Base-by-base conservation (phyloP, 306 rosid species). In the Trifolium fragiferum region DNA sequence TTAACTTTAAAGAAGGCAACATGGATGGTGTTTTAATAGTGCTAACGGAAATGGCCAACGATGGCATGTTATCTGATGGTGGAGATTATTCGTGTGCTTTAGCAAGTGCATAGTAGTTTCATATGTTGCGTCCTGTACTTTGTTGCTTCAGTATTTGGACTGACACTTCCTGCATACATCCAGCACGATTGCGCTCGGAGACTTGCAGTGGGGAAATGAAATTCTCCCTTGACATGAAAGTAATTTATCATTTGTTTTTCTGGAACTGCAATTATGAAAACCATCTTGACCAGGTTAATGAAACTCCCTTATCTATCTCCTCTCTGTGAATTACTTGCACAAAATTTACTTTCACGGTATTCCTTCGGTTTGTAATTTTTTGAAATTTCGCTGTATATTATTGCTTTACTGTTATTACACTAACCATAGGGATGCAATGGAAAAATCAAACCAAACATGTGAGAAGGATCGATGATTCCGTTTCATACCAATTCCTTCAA, bases 1-100 rank as follows among this genome's bases (percentile, higher is more conserved):
- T 87, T 76, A 91, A 91, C 85, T 86, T 87, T 41, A 89, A 83
- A 84, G 97, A 91, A 82, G 98, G 98, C 65, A 88, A 89, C 81
- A 89, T 91, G 90, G 94, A 91, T 72, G 92, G 75, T 38, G 94
- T 88, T 74, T 82, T 91, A 55, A 87, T 79, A 61, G 79, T 86
- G 74, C 80, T 93, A 41, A 82, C 85, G 12, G 96, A 87, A 62
- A 91, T 93, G 97, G 98, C 92, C 27, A 84, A 81, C 76, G 90
- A 87, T 83, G 96, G 97, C 77, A 82, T 93, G 35, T 96, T 93
- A 73, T 96, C 97, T 35, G 84, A 83, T 30, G 82, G 92, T 33
- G 73, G 83, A 65, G 66, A 68, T 62, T 66, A 46, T 63, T 62
- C 84, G 63, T 58, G 41, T 73, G 63, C 82, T 73, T 65, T 72